Conservation (phyloP, 805 yeast genomes). For the Limtongia smithiae region DNA sequence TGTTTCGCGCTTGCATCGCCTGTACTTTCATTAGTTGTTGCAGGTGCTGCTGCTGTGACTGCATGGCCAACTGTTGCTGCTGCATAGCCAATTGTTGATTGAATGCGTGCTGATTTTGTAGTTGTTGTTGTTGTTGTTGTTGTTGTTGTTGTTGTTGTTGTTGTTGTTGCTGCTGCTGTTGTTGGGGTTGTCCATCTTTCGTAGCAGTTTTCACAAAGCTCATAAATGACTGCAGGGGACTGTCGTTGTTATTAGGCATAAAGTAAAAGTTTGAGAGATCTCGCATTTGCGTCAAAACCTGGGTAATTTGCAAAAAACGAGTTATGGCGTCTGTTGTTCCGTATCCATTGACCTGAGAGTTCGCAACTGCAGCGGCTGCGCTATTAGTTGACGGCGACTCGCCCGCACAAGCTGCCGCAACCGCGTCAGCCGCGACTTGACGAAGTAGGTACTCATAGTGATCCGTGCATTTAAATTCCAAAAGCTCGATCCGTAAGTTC, state of each 20-base stretch:
- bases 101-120: slow-evolving; percentile 13
- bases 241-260: slow-evolving; percentile 32
- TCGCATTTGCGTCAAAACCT: slow-evolving; percentile 68
- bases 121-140: slow-evolving; percentile 22
- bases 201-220: slow-evolving; percentile 35
- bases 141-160: slow-evolving; percentile 14
- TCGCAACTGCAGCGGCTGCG: slow-evolving; percentile 2
- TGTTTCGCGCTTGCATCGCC: background rate
- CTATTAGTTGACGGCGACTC: slow-evolving; percentile 1
- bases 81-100: slow-evolving; percentile 10
- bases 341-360: slow-evolving; percentile 44
- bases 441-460: slow-evolving; percentile 42
- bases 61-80: slow-evolving; percentile 4
- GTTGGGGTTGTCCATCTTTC: slow-evolving; percentile 32
- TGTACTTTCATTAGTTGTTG: slow-evolving; percentile 4
- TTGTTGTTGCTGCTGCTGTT: slow-evolving; percentile 22
- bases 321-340: slow-evolving; percentile 66
- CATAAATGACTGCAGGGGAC: slow-evolving; percentile 33
- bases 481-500: slow-evolving; percentile 64
- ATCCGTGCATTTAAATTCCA: slow-evolving; percentile 55
- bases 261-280: slow-evolving; percentile 58
- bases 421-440: slow-evolving; percentile 9
- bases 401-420: slow-evolving; percentile 5
- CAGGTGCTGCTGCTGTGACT: slow-evolving; percentile 6
- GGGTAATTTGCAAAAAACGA: slow-evolving; percentile 70